Conservation (phyloP, 192 early-diverging fungal species). For the Coemansia nantahalensis region DNA sequence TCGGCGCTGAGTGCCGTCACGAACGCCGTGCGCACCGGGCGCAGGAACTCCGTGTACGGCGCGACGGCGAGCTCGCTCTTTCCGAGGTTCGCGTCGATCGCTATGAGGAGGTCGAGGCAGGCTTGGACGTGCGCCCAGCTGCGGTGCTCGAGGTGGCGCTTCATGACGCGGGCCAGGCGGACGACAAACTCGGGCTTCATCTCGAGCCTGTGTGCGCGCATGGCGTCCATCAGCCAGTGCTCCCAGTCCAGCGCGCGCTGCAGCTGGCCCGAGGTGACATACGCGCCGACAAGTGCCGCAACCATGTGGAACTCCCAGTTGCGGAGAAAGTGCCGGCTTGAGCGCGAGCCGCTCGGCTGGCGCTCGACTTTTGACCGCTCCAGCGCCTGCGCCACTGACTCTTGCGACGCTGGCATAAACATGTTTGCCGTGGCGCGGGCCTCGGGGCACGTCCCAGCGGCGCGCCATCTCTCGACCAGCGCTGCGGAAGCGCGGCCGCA, state of each 20-base stretch:
- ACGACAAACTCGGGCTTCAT: slow-evolving; percentile 15
- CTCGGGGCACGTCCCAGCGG: background rate
- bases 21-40: background rate
- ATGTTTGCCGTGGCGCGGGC: background rate
- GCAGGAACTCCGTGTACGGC: slow-evolving; percentile 8
- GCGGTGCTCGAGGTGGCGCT: slow-evolving; percentile 11
- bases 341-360: background rate
- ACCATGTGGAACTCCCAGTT: slow-evolving; percentile 39
- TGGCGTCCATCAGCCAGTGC: slow-evolving; percentile 20
- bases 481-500: slow-evolving; percentile 10
- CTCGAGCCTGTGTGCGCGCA: background rate
- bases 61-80: background rate
- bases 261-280: slow-evolving; percentile 6
- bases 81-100: slow-evolving; percentile 8
- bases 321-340: slow-evolving; percentile 17
- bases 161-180: slow-evolving; percentile 7
- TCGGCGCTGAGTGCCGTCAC: slow-evolving; percentile 1
- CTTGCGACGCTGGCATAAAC: slow-evolving; percentile 9
- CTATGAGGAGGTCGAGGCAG: slow-evolving; percentile 21
- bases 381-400: slow-evolving; percentile 6
- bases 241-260: slow-evolving; percentile 19
- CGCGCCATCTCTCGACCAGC: slow-evolving; percentile 13
- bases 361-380: background rate
- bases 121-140: slow-evolving; percentile 10
- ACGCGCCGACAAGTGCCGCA: slow-evolving; percentile 22